A percentile compares a stretch with the other conserved stretches of the same genome.
Evolutionary conservation across 108 stramenopile genomes (phyloP).

Genomic region (Cylindrotheca fusiformis): DNA sequence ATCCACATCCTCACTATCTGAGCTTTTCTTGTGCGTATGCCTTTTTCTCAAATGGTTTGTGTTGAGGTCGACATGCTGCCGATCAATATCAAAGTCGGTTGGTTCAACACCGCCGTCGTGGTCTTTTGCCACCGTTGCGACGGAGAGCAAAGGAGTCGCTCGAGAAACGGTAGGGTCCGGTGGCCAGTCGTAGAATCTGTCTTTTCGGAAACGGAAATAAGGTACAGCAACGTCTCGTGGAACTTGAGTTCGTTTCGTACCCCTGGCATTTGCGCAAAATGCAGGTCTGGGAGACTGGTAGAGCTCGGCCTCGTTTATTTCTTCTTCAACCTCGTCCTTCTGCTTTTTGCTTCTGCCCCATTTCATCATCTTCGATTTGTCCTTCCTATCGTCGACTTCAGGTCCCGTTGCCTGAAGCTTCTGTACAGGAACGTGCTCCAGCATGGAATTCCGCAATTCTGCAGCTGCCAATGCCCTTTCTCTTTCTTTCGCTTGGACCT

Average conservation of each 20-base stretch:
- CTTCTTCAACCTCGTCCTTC: conserved; percentile 15
- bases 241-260: conserved; percentile 17
- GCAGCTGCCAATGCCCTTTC: conserved; percentile 9
- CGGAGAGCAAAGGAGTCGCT: conserved; percentile 37
- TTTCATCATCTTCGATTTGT: conserved; percentile 24
- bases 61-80: too few relatives aligned
- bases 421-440: background rate
- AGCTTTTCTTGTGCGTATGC: background rate
- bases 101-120: conserved; percentile 12
- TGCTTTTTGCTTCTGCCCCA: conserved; percentile 23
- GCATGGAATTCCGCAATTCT: conserved; percentile 3
- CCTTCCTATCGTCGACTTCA: conserved; percentile 8
- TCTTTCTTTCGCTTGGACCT: conserved; percentile 21
- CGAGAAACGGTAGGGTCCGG: conserved; percentile 58
- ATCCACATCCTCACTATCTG: background rate
- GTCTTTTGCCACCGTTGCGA: background rate
- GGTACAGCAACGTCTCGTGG: conserved; percentile 56
- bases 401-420: conserved; percentile 5
- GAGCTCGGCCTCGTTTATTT: conserved; percentile 20
- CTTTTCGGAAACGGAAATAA: conserved; percentile 48
- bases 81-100: conserved; percentile 1
- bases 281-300: conserved; percentile 33
- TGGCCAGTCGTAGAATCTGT: conserved; percentile 65
- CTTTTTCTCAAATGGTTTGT: too few relatives aligned
- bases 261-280: conserved; percentile 22